Evolutionary conservation across 108 stramenopile genomes (phyloP), one percentile per base, ranked within the genome.

Genomic region (Nitzschia sp.): DNA sequence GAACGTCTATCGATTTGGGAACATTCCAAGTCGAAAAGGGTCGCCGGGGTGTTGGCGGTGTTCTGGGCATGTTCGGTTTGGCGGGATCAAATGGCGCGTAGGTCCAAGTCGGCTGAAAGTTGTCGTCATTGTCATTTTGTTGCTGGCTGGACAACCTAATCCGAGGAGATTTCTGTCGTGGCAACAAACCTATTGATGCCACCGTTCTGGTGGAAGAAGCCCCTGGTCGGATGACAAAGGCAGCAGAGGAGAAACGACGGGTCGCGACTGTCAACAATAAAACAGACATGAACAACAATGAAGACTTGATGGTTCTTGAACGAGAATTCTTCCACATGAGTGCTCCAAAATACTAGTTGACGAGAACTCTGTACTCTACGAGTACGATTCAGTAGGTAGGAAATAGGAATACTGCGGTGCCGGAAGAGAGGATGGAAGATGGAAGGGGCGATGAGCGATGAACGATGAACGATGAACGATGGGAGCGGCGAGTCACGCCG

Each of bases 11-110:
- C 21, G 52, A 53, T 15, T 82, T 69, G 15, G 92, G 92, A 21
- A 93, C 86, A 9, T 19, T 80, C 89, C 89, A 93, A 34, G 61
- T 65, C 15, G 78, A 88, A 58, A 79, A 73, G 3, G 25, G 35
- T 31, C 84, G 77, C 30, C 65, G 44, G 9, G 54, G 38, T 21
- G 45, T 11, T 19, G 30, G 59, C 13, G 54, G 38, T 21, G 45
- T 11, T 19, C 27, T 58, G 31, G 47, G 44, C 8, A 45, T 58
- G 48, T 56, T 61, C 0, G 35, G 22, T 1, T 53, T 45, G 50
- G 50, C 46, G 15, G 63, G 75, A 60, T 83, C 45, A 53, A 77
- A 80, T 13, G 81, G 79, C 3, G 29, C 62, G 58, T 80, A 80
- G 5, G 75, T 77, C 85, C 85, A 82, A 17, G 85, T 80, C 23